Evolutionary conservation across 2,329 filamentous ascomycete species (phyloP).

Genomic region (Davidsoniella virescens): DNA sequence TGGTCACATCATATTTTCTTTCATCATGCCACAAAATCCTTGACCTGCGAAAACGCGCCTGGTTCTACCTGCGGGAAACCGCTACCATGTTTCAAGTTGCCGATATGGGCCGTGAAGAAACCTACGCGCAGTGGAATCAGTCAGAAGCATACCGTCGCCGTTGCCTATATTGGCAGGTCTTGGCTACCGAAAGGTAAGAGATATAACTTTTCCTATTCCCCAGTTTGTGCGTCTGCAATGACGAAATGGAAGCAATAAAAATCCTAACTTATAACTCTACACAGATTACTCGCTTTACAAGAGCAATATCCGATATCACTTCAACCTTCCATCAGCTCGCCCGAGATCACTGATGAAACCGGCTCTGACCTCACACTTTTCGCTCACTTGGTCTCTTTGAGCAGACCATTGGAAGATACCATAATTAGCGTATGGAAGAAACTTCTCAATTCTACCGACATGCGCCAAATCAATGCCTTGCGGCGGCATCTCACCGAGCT

Average conservation of each 20-base stretch:
- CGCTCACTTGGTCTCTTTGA: slow-evolving; percentile 42
- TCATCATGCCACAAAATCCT: slow-evolving; percentile 43
- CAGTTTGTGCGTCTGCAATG: neutral
- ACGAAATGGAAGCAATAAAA: neutral
- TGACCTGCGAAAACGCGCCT: slow-evolving; percentile 41
- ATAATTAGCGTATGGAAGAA: slow-evolving; percentile 38
- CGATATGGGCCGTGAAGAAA: slow-evolving; percentile 45
- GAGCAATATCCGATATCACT: slow-evolving; percentile 54
- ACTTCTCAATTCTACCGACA: slow-evolving; percentile 44
- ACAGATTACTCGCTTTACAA: slow-evolving; percentile 52
- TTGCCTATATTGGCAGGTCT: slow-evolving; percentile 57
- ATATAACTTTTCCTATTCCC: slow-evolving; percentile 2
- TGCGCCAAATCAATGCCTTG: slow-evolving; percentile 46
- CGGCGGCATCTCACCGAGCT: slow-evolving; percentile 8
- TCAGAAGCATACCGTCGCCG: slow-evolving; percentile 47
- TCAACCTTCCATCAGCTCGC: slow-evolving; percentile 43
- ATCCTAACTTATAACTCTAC: slow-evolving; percentile 2
- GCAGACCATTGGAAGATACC: slow-evolving; percentile 39
- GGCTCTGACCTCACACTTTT: slow-evolving; percentile 10
- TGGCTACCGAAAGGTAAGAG: slow-evolving; percentile 50
- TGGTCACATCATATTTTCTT: slow-evolving; percentile 65
- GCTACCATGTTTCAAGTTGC: slow-evolving; percentile 50
- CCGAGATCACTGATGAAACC: slow-evolving; percentile 11
- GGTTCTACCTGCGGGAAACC: slow-evolving; percentile 65
- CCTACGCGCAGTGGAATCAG: slow-evolving; percentile 41